phyloP scores from a whole-genome alignment of 768 basidiomycete genomes.

The Glaciozyma martinii region DNA sequence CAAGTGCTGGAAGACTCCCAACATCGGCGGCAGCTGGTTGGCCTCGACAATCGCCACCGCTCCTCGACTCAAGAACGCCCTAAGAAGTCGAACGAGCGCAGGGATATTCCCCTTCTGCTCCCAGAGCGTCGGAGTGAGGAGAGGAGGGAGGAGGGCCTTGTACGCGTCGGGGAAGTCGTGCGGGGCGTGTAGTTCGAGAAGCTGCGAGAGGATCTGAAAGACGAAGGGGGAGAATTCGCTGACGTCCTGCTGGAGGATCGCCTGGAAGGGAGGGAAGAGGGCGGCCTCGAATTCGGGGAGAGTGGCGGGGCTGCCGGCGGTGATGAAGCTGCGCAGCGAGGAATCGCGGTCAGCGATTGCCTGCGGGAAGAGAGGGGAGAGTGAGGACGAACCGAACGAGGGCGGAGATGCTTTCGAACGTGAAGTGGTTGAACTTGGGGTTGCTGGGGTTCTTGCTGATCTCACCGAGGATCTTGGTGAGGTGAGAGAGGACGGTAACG shows the following conservation, averaged over 20 bases:
- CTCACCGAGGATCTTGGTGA: conserved; percentile 73
- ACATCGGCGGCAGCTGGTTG: conserved; percentile 64
- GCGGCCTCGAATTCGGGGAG: conserved; percentile 66
- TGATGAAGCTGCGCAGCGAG: conserved; percentile 84
- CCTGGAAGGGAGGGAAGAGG: conserved; percentile 75
- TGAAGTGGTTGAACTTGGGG: conserved; percentile 93
- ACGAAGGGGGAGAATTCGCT: conserved; percentile 96
- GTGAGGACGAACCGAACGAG: conserved; percentile 58
- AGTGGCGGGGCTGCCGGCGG: conserved; percentile 57
- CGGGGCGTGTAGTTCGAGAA: conserved; percentile 70
- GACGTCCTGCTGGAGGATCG: conserved; percentile 84
- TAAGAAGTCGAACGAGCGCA: conserved; percentile 76
- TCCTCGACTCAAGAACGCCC: conserved; percentile 70
- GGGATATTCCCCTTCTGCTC: conserved; percentile 90
- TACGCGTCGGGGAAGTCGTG: conserved; percentile 62
- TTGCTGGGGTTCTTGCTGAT: conserved; percentile 96
- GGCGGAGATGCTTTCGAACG: conserved; percentile 92
- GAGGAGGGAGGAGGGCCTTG: conserved; percentile 63
- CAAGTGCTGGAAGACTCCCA: conserved; percentile 86
- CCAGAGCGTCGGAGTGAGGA: conserved; percentile 81
- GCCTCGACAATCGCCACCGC: conserved; percentile 55
- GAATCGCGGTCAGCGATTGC: conserved; percentile 40
- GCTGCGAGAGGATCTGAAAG: conserved; percentile 92
- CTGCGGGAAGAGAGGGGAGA: conserved; percentile 1
- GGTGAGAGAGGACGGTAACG: conserved; percentile 56